Evolutionary conservation across 768 basidiomycete genomes (phyloP), one percentile per base, ranked within the genome.

Genomic region (Lactarius sp.): DNA sequence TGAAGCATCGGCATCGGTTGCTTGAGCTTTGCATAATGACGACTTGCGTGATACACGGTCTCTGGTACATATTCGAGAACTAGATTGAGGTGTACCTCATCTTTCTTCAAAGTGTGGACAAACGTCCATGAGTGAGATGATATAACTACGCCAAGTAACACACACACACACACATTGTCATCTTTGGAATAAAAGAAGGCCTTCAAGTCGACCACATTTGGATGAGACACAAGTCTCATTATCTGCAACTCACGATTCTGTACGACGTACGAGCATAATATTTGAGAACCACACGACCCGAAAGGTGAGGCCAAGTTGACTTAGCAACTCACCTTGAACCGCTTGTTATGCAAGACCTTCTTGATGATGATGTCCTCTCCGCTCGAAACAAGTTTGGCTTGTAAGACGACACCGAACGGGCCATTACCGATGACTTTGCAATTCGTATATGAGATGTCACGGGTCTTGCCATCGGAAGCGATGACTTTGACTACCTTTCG

Each of bases 1-100:
- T 98, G 97, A 57, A 97, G 85, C 87, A 94, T 98, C 36, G 97
- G 97, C 97, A 99, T 99, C 64, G 93, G 92, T 75, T 99, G 97
- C 81, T 99, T 99, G 78, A 99, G 90, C 78, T 98, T 98, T 69
- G 95, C 92, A 75, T 98, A 99, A 79, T 98, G 96, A 72, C 96
- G 88, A 73, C 93, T 96, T 33, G 96, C 97, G 72, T 96, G 93
- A 79, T 98, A 98, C 61, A 99, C 97, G 16, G 97, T 99, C 79
- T 98, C 97, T 46, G 97, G 97, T 56, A 99, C 94, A 77, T 94
- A 99, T 86, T 99, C 97, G 71, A 97, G 86, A 37, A 99, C 94
- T 74, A 99, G 89, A 75, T 99, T 99, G 72, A 99, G 90, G 79
- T 97, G 98, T 57, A 99, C 94, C 82, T 99, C 97, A 77, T 99